Evolutionary conservation across 1,284 basidiomycete genomes (phyloP), one percentile per base, ranked within the genome.

Genomic region (Ceratobasidium theobromae): DNA sequence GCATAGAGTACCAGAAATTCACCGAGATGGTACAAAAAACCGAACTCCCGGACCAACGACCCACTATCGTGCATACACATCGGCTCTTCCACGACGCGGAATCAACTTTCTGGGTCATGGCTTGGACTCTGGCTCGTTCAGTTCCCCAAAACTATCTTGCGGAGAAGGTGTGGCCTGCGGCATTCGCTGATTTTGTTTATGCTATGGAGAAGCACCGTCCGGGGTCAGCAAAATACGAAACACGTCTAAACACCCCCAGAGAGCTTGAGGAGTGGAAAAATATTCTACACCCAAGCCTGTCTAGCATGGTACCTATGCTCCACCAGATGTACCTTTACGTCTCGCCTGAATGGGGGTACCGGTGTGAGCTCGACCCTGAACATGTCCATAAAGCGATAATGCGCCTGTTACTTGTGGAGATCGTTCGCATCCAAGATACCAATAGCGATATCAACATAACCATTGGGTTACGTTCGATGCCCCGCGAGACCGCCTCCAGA

Each of bases 1-100:
- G n/a, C 14, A 23, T 18, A 25, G 9, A 18, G 23, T 49, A 49
- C 21, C 3, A 49, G 25, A 23, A 49, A 27, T 25, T 9, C 46
- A 25, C 18, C 25, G 2, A 49, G 27, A 3, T 14, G 4, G 5
- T 49, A 3, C 18, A 49, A 4, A 23, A 49, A 25, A 23, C 18
- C 4, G 12, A 12, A 3, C 4, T 3, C 27, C 46, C 46, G 14
- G 25, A 25, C 48, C 23, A n/a, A 16, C 23, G n/a, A 16, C 23
- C 18, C 5, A 35, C 33, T 38, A 38, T 35, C 32, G 40, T 23
- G 18, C 21, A 38, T 33, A 54, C 32, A 35, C 53, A 54, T 35
- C 53, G 40, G 16, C 33, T 54, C 14, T 54, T 40, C 25, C 53
- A 54, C 38, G 53, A 54, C 25, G 53, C 53, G 9, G 53, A 54